A percentile compares a stretch with the other conserved stretches of the same genome.
phyloP scores from a whole-genome alignment of 177 flowering plant genomes.

The Telopea speciosissima region DNA sequence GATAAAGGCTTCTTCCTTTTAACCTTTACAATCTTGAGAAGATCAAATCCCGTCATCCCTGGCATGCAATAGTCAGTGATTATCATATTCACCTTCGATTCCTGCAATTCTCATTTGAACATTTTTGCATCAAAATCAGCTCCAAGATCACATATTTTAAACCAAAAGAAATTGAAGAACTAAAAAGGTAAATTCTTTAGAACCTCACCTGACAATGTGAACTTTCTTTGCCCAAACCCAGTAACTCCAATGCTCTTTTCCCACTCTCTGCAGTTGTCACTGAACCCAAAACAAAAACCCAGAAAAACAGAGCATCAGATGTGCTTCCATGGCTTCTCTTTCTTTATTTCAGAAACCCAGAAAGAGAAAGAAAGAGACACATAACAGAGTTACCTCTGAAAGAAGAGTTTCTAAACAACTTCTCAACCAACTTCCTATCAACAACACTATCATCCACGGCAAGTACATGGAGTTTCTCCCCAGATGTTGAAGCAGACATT shows the following conservation, averaged over 20 bases:
- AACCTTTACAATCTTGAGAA: slow-evolving; percentile 70
- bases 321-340: not conserved
- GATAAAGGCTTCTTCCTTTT: not conserved
- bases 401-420: slow-evolving; percentile 41
- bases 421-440: slow-evolving; percentile 54
- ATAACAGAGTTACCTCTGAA: slow-evolving; percentile 37
- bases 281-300: slow-evolving; percentile 17
- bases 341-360: no score
- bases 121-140: not conserved
- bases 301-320: not conserved
- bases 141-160: not conserved
- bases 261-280: slow-evolving; percentile 75
- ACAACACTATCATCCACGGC: slow-evolving; percentile 62
- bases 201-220: not conserved
- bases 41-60: slow-evolving; percentile 78
- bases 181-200: not conserved
- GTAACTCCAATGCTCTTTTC: slow-evolving; percentile 49
- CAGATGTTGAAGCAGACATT: slow-evolving; percentile 2
- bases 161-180: not conserved
- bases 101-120: slow-evolving; percentile 13
- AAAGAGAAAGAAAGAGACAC: no score
- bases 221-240: slow-evolving; percentile 40
- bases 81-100: slow-evolving; percentile 49
- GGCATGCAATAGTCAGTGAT: slow-evolving; percentile 86
- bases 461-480: slow-evolving; percentile 35